phyloP scores from a whole-genome alignment of 106 monocot genomes.

The Chionographis japonica region DNA sequence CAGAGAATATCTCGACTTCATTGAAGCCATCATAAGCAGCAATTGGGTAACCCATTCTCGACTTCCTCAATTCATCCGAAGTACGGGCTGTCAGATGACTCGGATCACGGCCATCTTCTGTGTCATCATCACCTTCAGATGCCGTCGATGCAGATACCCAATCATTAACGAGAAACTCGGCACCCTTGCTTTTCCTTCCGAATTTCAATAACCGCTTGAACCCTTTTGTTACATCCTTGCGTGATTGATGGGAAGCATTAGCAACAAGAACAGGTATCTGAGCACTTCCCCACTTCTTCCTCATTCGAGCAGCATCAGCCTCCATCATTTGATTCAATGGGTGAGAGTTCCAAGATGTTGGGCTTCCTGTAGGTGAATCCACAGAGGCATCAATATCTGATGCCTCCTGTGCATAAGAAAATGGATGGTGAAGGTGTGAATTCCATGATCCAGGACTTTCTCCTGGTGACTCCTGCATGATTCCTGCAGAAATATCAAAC shows the following conservation, averaged over 20 bases:
- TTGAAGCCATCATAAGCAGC: slow-evolving; percentile 52
- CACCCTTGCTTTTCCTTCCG: slow-evolving; percentile 66
- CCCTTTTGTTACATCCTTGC: slow-evolving; percentile 68
- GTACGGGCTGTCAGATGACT: slow-evolving; percentile 32
- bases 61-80: slow-evolving; percentile 53
- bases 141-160: slow-evolving; percentile 80
- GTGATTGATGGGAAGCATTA: slow-evolving; percentile 40
- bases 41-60: slow-evolving; percentile 52
- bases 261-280: slow-evolving; percentile 57
- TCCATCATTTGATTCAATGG: slow-evolving; percentile 46
- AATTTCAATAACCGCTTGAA: slow-evolving; percentile 78
- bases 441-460: slow-evolving; percentile 66
- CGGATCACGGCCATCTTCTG: slow-evolving; percentile 50
- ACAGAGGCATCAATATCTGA: slow-evolving; percentile 63
- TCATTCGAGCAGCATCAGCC: slow-evolving; percentile 51
- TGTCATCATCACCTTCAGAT: slow-evolving; percentile 83
- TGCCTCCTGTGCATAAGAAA: slow-evolving; percentile 61
- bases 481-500: slow-evolving; percentile 19
- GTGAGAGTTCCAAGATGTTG: slow-evolving; percentile 57
- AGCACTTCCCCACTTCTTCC: slow-evolving; percentile 91
- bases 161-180: slow-evolving; percentile 42
- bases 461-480: slow-evolving; percentile 41
- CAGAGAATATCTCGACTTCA: slow-evolving; percentile 43
- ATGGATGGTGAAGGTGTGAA: slow-evolving; percentile 34
- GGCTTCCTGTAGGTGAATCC: slow-evolving; percentile 56